These are phyloP conservation scores for Jackrogersella minutella DNA, from an alignment of 495 filamentous ascomycete species.

Conservation along the genomic window DNA sequence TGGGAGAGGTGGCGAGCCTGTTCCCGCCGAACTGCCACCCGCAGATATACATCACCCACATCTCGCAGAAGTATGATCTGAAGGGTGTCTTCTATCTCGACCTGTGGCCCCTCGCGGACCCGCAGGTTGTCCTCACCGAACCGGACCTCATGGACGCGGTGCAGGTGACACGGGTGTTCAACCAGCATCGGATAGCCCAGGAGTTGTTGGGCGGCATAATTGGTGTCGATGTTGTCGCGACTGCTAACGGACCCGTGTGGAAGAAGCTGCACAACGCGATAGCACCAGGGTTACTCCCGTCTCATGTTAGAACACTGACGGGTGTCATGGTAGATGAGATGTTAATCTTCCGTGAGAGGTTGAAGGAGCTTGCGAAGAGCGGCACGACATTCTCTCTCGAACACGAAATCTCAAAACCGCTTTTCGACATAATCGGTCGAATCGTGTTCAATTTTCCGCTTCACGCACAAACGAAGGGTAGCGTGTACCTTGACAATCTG, in stretches of 20 bases:
- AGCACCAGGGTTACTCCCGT: slow-evolving; percentile 31
- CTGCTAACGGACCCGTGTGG: slow-evolving; percentile 32
- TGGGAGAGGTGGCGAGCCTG: slow-evolving; percentile 11
- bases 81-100: slow-evolving; percentile 41
- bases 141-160: slow-evolving; percentile 30
- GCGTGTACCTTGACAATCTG: neutral
- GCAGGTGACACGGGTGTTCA: slow-evolving; percentile 19
- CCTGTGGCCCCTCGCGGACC: slow-evolving; percentile 37
- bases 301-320: slow-evolving; percentile 17
- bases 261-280: slow-evolving; percentile 40
- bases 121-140: slow-evolving; percentile 28
- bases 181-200: slow-evolving; percentile 12
- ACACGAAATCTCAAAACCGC: neutral
- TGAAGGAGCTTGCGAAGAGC: slow-evolving; percentile 6
- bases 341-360: slow-evolving; percentile 16
- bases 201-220: slow-evolving; percentile 8
- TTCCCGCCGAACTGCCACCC: slow-evolving; percentile 9
- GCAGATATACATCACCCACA: slow-evolving; percentile 4
- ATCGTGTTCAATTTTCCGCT: slow-evolving; percentile 29
- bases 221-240: slow-evolving; percentile 28
- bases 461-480: slow-evolving; percentile 8
- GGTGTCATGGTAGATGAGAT: slow-evolving; percentile 31
- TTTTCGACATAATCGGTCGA: slow-evolving; percentile 31
- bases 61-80: slow-evolving; percentile 26
- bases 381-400: slow-evolving; percentile 15